phyloP scores from a whole-genome alignment of 495 filamentous ascomycete species.

The Neurospora sp. region DNA sequence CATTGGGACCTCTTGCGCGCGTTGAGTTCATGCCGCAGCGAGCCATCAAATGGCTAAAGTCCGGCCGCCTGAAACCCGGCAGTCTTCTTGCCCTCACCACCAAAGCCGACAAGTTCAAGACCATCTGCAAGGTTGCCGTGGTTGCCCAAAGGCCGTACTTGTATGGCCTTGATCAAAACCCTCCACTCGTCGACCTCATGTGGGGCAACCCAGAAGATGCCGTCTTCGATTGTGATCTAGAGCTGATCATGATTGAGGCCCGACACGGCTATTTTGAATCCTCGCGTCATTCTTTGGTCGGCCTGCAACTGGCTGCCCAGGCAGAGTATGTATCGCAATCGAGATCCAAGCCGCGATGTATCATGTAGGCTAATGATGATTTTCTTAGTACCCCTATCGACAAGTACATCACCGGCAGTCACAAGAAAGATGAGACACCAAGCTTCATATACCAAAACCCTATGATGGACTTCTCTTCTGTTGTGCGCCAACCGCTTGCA shows the following conservation, averaged over 20 bases:
- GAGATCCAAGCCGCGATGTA: no score
- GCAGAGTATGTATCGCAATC: slow-evolving; percentile 40
- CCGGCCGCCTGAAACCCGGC: slow-evolving; percentile 60
- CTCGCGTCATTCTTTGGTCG: slow-evolving; percentile 56
- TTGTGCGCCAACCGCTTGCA: slow-evolving; percentile 13
- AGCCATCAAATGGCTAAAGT: slow-evolving; percentile 67
- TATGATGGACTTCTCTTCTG: slow-evolving; percentile 23
- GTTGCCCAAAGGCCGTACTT: slow-evolving; percentile 59
- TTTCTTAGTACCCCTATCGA: slow-evolving; percentile 15
- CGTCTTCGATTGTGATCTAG: slow-evolving; percentile 55
- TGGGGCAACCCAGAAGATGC: slow-evolving; percentile 52
- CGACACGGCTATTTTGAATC: slow-evolving; percentile 65
- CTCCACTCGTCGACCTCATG: slow-evolving; percentile 67
- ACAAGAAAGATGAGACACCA: slow-evolving; percentile 27
- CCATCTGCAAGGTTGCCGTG: slow-evolving; percentile 57
- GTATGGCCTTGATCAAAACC: slow-evolving; percentile 48
- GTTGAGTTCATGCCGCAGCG: slow-evolving; percentile 62
- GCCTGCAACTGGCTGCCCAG: slow-evolving; percentile 58
- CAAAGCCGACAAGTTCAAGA: slow-evolving; percentile 51
- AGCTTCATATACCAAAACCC: slow-evolving; percentile 21
- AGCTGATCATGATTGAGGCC: slow-evolving; percentile 73
- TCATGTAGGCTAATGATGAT: background rate
- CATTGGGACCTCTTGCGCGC: slow-evolving; percentile 52
- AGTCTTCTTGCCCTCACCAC: slow-evolving; percentile 62
- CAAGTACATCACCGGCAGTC: slow-evolving; percentile 32